Conservation (phyloP, 2,329 filamentous ascomycete species). For the Hypoxylon sp. region DNA sequence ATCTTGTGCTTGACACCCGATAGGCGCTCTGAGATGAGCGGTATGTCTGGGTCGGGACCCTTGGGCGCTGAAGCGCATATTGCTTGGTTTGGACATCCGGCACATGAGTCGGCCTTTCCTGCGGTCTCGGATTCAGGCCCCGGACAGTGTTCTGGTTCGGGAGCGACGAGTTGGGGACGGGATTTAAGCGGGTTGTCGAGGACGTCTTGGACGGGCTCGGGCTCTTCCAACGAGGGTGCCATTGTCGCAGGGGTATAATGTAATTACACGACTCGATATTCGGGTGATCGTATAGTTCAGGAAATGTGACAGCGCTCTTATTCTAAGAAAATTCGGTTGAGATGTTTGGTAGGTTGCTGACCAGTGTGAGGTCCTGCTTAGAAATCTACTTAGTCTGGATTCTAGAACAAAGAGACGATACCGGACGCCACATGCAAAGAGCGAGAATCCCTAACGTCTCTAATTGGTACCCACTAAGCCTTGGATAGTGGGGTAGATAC, state of each 20-base stretch:
- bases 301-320: not conserved
- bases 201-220: constrained; percentile 71
- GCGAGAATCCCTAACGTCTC: constrained; percentile 1
- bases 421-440: constrained; percentile 23
- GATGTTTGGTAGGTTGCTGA: not conserved
- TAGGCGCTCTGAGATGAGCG: constrained; percentile 84
- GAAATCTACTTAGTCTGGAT: no score
- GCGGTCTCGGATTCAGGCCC: constrained; percentile 82
- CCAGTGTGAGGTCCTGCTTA: constrained; percentile 24
- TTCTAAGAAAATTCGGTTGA: not conserved
- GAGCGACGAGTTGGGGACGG: constrained; percentile 86
- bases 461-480: no score
- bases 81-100: constrained; percentile 92
- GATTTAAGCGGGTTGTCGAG: constrained; percentile 78
- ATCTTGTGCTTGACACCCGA: constrained; percentile 89
- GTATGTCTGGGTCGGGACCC: constrained; percentile 93
- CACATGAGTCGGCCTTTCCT: constrained; percentile 82
- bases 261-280: not conserved
- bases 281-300: not conserved
- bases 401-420: constrained; percentile 13
- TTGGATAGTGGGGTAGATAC: constrained; percentile 24
- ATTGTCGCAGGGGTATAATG: constrained; percentile 65
- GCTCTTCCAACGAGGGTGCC: constrained; percentile 83
- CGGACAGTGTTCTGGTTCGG: constrained; percentile 96
- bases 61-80: constrained; percentile 96